These are phyloP conservation scores for Pseudocercospora fijiensis DNA, from an alignment of 2,329 filamentous ascomycete genomes.

Conservation along the genomic window DNA sequence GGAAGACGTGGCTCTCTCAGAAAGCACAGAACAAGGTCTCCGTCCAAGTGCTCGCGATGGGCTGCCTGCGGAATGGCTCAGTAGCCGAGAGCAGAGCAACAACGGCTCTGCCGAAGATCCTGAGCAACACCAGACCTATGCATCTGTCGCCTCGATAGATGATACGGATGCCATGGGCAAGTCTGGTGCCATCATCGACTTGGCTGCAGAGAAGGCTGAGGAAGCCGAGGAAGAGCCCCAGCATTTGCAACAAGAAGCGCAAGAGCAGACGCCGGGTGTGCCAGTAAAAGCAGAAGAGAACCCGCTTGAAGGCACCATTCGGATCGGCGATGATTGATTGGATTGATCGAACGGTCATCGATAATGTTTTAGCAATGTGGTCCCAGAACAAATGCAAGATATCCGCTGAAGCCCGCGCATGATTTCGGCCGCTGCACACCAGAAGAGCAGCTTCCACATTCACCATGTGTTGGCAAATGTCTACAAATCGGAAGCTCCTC, in stretches of 20 bases:
- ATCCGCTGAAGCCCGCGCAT: neutral
- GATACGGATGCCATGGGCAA: conserved; percentile 36
- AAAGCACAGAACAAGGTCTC: conserved; percentile 10
- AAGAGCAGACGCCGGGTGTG: neutral
- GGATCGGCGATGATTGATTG: conserved; percentile 3
- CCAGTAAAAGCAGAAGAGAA: neutral
- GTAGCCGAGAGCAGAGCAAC: conserved; percentile 10
- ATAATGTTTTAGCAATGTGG: neutral
- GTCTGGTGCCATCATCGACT: conserved; percentile 31
- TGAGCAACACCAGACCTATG: conserved; percentile 5
- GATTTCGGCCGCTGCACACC: neutral
- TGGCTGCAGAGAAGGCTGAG: conserved; percentile 25
- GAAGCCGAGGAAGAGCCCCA: conserved; percentile 26
- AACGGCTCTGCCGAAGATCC: neutral
- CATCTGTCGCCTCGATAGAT: conserved; percentile 16
- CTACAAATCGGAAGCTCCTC: neutral
- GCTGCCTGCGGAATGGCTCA: conserved; percentile 14
- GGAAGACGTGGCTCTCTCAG: conserved; percentile 8
- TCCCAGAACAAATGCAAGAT: neutral
- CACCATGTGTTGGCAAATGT: neutral
- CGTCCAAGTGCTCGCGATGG: conserved; percentile 5
- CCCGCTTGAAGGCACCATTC: conserved; percentile 3
- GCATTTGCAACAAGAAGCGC: conserved; percentile 6
- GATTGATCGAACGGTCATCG: neutral
- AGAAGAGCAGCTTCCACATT: neutral